A percentile compares a stretch with the other conserved stretches of the same genome.
Conservation (phyloP, 1,284 basidiomycete species). For the Sporisorium reilianum region DNA sequence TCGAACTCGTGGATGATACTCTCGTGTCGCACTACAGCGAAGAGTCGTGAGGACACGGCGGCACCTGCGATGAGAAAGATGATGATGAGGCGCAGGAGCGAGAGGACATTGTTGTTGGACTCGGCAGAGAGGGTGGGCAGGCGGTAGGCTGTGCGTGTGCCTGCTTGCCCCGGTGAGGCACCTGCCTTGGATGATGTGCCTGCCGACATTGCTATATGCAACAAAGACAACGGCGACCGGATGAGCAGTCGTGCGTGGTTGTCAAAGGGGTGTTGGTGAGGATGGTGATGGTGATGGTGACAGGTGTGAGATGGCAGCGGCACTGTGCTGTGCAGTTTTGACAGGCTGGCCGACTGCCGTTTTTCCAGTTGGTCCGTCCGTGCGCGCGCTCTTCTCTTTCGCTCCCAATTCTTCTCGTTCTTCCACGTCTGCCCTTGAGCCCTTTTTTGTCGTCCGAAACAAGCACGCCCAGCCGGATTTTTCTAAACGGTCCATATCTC, state of each 20-base stretch:
- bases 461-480: background rate
- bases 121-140: slow-evolving; percentile 48
- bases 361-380: slow-evolving; percentile 9
- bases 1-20: slow-evolving; percentile 98
- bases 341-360: background rate
- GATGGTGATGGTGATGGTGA: background rate
- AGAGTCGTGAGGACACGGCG: slow-evolving; percentile 93
- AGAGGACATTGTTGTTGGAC: slow-evolving; percentile 57
- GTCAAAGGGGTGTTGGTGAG: slow-evolving; percentile 3
- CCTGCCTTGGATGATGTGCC: slow-evolving; percentile 16
- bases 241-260: slow-evolving; percentile 14
- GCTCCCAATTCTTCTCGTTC: slow-evolving; percentile 11
- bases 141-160: slow-evolving; percentile 42
- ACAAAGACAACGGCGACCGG: slow-evolving; percentile 10
- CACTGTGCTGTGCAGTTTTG: background rate
- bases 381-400: slow-evolving; percentile 11
- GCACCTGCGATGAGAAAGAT: slow-evolving; percentile 73
- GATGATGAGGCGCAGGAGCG: slow-evolving; percentile 65
- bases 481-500: too few relatives aligned
- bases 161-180: slow-evolving; percentile 1
- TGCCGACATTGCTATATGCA: slow-evolving; percentile 17
- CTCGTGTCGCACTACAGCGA: slow-evolving; percentile 97
- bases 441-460: slow-evolving; percentile 14
- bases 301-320: background rate
- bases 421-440: slow-evolving; percentile 10